Evolutionary conservation across 345 rosid species (phyloP).

Genomic region (Aethionema arabicum): DNA sequence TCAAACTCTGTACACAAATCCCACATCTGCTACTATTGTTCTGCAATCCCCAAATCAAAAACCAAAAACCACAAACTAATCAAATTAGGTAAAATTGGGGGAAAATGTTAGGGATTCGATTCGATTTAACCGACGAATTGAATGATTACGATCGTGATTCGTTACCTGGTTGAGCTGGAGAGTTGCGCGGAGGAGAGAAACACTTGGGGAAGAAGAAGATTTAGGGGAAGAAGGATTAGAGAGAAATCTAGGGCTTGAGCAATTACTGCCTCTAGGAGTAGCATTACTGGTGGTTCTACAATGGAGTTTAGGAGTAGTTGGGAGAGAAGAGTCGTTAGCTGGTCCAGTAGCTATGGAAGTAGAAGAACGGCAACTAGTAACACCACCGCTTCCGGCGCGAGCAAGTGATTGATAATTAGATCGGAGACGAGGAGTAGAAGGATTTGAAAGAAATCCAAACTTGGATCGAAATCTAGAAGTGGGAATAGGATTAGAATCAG

Average conservation of each 20-base stretch:
- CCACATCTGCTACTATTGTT: constrained; percentile 52
- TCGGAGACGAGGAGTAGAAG: constrained; percentile 71
- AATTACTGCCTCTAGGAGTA: constrained; percentile 36
- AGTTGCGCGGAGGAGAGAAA: constrained; percentile 35
- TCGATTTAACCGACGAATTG: too few species aligned
- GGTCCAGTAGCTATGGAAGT: constrained; percentile 33
- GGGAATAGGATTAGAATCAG: constrained; percentile 1
- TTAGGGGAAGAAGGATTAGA: constrained; percentile 79
- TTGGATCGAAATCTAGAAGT: constrained; percentile 62
- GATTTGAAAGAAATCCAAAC: constrained; percentile 71
- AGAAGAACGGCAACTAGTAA: constrained; percentile 61
- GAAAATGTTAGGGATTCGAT: too few species aligned
- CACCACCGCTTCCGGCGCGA: constrained; percentile 36
- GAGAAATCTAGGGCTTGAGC: constrained; percentile 46
- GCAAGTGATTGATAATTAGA: constrained; percentile 29
- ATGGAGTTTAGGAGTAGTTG: constrained; percentile 68
- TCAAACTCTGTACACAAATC: constrained; percentile 64
- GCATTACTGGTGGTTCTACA: constrained; percentile 47
- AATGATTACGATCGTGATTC: too few species aligned
- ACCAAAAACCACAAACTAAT: background rate
- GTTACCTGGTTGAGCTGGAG: constrained; percentile 34
- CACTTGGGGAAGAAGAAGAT: constrained; percentile 65
- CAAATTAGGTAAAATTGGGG: too few species aligned
- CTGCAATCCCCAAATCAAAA: constrained; percentile 30
- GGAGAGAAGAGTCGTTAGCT: constrained; percentile 49